Conservation (phyloP, 495 filamentous ascomycete species). For the Rostrohypoxylon terebratum region DNA sequence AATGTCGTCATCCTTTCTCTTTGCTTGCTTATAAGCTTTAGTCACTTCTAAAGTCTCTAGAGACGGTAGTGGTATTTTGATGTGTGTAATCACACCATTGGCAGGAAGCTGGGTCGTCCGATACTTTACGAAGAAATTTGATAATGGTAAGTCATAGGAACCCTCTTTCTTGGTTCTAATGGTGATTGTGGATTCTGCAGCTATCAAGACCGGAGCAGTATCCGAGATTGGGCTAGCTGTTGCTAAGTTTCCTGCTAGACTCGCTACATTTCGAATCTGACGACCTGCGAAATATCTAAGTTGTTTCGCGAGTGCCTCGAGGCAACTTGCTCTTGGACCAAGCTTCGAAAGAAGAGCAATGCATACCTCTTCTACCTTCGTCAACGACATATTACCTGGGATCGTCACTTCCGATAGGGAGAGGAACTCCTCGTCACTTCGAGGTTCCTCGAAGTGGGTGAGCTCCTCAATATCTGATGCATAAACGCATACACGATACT, state of each 20-base stretch:
- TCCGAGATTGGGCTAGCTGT: slow-evolving; percentile 92
- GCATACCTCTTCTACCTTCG: slow-evolving; percentile 72
- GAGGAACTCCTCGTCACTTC: slow-evolving; percentile 75
- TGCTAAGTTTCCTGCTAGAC: slow-evolving; percentile 84
- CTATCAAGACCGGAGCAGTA: slow-evolving; percentile 85
- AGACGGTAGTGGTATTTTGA: slow-evolving; percentile 74
- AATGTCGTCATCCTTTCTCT: slow-evolving; percentile 89
- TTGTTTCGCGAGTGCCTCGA: slow-evolving; percentile 73
- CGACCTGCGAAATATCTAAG: slow-evolving; percentile 84
- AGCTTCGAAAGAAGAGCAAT: slow-evolving; percentile 56
- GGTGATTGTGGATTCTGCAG: slow-evolving; percentile 76
- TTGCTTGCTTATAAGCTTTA: slow-evolving; percentile 83
- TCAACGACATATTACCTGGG: slow-evolving; percentile 68
- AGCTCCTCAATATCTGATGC: slow-evolving; percentile 85
- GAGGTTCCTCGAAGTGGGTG: slow-evolving; percentile 71
- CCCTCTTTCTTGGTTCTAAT: slow-evolving; percentile 74
- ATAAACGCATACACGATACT: slow-evolving; percentile 80
- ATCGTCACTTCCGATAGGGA: slow-evolving; percentile 84
- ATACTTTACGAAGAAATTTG: slow-evolving; percentile 84
- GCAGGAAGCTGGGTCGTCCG: slow-evolving; percentile 78
- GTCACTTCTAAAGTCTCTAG: slow-evolving; percentile 66
- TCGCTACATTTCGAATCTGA: slow-evolving; percentile 89
- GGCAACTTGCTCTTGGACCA: slow-evolving; percentile 68
- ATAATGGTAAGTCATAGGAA: slow-evolving; percentile 76
- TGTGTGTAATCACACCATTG: slow-evolving; percentile 78